Evolutionary conservation across 441 rosid species (phyloP), one percentile per base, ranked within the genome.

Genomic region (Euphorbia corollata): DNA sequence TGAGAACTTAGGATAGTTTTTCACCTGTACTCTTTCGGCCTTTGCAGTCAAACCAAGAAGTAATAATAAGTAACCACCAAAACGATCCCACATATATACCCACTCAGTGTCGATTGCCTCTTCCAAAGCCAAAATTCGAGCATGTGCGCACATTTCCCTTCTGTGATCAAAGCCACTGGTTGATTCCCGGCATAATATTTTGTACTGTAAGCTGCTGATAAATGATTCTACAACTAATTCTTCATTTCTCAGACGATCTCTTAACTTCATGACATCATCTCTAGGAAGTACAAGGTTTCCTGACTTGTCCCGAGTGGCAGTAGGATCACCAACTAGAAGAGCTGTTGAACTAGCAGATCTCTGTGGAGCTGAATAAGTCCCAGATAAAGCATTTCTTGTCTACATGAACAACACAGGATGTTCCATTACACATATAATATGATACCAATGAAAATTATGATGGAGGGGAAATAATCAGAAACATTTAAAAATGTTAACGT

Each of bases 71-170:
- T 96, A 96, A 64, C 99, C 99, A 75, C 99, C 99, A 81, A 96
- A 96, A 68, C 91, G 88, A 81, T 96, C 98, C 99, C 99, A 96
- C 99, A 96, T 96, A 69, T 91, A 96, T 58, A 92, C 96, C 99
- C 99, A 96, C 78, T 96, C 98, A 27, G 99, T 96, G 82, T 96
- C 99, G 78, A 96, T 88, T 70, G 99, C 98, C 86, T 96, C 99
- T 82, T 96, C 99, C 75, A 96, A 84, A 74, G 97, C 91, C 81
- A 96, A 82, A 78, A 96, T 92, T 23, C 98, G 87, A 61, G 99
- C 99, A 82, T 96, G 99, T 15, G 92, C 98, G 70, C 98, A 96
- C 98, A 88, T 92, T 82, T 92, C 98, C 75, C 99, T 91, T 83
- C 97, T 82, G 75, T 87, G 80, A 80, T 89, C 97, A 6, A 89